These are phyloP conservation scores for Exophiala calicioides DNA, from an alignment of 2,329 filamentous ascomycete species.

Conservation along the genomic window DNA sequence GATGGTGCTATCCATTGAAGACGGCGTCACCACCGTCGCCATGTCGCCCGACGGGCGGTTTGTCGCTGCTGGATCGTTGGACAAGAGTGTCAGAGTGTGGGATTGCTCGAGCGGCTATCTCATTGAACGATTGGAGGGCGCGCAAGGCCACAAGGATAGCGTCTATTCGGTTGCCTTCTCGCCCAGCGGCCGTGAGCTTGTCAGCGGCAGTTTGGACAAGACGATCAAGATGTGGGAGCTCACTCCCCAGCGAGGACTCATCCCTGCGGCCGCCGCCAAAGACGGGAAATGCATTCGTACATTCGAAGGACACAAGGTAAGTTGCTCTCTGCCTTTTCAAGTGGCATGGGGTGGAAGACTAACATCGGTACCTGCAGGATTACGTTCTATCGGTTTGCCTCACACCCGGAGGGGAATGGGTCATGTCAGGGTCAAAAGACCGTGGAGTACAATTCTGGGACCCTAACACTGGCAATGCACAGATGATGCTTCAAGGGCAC, in stretches of 20 bases:
- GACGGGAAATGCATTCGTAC: constrained; percentile 93
- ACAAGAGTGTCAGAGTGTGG: constrained; percentile 98
- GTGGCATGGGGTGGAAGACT: constrained; percentile 12
- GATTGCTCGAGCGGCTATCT: constrained; percentile 83
- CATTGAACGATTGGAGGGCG: constrained; percentile 86
- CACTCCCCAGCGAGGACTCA: constrained; percentile 66
- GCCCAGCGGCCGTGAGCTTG: constrained; percentile 86
- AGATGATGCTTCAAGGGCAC: constrained; percentile 98
- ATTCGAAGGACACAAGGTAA: constrained; percentile 91
- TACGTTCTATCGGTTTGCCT: constrained; percentile 95
- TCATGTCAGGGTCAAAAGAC: constrained; percentile 96
- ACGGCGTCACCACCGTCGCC: constrained; percentile 95
- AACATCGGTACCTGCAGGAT: constrained; percentile 59
- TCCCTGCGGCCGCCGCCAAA: constrained; percentile 68
- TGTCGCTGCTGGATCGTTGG: constrained; percentile 90
- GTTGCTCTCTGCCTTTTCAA: constrained; percentile 32
- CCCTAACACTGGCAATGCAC: constrained; percentile 84
- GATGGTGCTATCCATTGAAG: constrained; percentile 86
- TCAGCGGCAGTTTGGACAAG: constrained; percentile 93
- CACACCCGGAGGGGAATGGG: constrained; percentile 92
- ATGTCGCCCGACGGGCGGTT: constrained; percentile 94
- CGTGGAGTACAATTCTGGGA: constrained; percentile 99
- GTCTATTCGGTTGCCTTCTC: constrained; percentile 97
- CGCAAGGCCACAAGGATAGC: constrained; percentile 93
- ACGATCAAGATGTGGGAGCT: constrained; percentile 99